These are phyloP conservation scores for Lactarius trivialis DNA, from an alignment of 768 basidiomycete species.

Conservation along the genomic window DNA sequence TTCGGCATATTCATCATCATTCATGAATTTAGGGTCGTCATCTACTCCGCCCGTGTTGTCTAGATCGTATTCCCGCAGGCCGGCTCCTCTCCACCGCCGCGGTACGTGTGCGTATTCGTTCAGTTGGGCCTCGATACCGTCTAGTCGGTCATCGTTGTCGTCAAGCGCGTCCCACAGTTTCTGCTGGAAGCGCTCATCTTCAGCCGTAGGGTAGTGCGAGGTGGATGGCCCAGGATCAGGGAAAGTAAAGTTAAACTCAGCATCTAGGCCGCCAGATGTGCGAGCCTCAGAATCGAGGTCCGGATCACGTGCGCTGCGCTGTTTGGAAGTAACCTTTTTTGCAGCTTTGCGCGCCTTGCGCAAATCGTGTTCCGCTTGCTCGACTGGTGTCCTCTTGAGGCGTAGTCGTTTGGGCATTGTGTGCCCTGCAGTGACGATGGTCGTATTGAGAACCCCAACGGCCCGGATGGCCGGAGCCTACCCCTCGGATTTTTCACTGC, in stretches of 20 bases:
- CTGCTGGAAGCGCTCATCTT: constrained; percentile 61
- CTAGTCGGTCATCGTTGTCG: constrained; percentile 66
- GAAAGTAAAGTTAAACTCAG: not conserved
- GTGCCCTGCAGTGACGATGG: not conserved
- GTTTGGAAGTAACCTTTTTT: constrained; percentile 36
- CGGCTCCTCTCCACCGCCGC: constrained; percentile 52
- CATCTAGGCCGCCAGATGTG: constrained; percentile 18
- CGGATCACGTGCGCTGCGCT: not conserved
- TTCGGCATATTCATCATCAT: constrained; percentile 83
- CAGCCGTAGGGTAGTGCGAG: constrained; percentile 36
- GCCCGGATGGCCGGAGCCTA: not conserved
- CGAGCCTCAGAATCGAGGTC: not conserved
- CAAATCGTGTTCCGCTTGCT: constrained; percentile 32
- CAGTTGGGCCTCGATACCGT: constrained; percentile 53
- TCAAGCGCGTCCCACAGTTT: constrained; percentile 68
- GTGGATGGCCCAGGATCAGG: constrained; percentile 35
- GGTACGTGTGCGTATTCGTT: constrained; percentile 71
- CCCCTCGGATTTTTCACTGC: no score
- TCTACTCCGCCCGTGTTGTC: constrained; percentile 26
- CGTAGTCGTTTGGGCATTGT: constrained; percentile 28
- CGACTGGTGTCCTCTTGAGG: constrained; percentile 36
- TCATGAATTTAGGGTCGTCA: constrained; percentile 48
- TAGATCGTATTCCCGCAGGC: constrained; percentile 39
- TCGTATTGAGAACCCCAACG: not conserved
- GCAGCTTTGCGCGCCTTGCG: constrained; percentile 44